A percentile compares a stretch with the other conserved stretches of the same genome.
These are phyloP conservation scores for Komagataella populi DNA, from an alignment of 805 yeast species.

Conservation along the genomic window DNA sequence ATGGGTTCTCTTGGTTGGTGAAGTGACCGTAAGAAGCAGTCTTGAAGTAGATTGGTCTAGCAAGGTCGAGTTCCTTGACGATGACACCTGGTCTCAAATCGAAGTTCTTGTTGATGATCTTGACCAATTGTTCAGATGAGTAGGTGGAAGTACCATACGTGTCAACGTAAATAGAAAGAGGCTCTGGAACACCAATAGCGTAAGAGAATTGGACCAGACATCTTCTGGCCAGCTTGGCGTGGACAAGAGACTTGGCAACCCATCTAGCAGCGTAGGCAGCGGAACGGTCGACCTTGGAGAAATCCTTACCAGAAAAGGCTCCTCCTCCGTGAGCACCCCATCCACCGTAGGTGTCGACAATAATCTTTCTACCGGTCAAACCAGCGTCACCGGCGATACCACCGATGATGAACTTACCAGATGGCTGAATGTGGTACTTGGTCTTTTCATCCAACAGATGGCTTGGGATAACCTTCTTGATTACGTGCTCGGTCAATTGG, in stretches of 20 bases:
- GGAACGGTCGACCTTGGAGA: slow-evolving; percentile 98
- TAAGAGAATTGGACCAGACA: slow-evolving; percentile 96
- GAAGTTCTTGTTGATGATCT: slow-evolving; percentile 84
- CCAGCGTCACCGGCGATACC: slow-evolving; percentile 99
- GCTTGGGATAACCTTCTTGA: slow-evolving; percentile 87
- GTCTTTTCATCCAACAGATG: slow-evolving; percentile 89
- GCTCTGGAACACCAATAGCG: slow-evolving; percentile 99
- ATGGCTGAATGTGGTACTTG: slow-evolving; percentile 96
- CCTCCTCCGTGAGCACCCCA: slow-evolving; percentile 99
- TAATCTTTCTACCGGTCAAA: slow-evolving; percentile 98
- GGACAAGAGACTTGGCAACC: slow-evolving; percentile 97
- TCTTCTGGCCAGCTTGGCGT: slow-evolving; percentile 93
- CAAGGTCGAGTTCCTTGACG: slow-evolving; percentile 92
- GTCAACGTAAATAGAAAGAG: slow-evolving; percentile 93
- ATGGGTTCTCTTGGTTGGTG: slow-evolving; percentile 96
- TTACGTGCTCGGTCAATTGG: slow-evolving; percentile 64
- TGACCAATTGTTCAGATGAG: slow-evolving; percentile 82
- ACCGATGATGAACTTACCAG: slow-evolving; percentile 99
- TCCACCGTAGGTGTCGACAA: slow-evolving; percentile 99
- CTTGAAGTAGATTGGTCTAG: slow-evolving; percentile 98
- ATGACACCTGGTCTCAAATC: slow-evolving; percentile 99
- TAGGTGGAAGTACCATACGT: slow-evolving; percentile 95
- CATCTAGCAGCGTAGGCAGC: slow-evolving; percentile 99
- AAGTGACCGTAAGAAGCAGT: slow-evolving; percentile 99
- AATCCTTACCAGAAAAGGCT: slow-evolving; percentile 99